Conservation (phyloP, 2,329 filamentous ascomycete species). For the Tetracladium maxilliforme region DNA sequence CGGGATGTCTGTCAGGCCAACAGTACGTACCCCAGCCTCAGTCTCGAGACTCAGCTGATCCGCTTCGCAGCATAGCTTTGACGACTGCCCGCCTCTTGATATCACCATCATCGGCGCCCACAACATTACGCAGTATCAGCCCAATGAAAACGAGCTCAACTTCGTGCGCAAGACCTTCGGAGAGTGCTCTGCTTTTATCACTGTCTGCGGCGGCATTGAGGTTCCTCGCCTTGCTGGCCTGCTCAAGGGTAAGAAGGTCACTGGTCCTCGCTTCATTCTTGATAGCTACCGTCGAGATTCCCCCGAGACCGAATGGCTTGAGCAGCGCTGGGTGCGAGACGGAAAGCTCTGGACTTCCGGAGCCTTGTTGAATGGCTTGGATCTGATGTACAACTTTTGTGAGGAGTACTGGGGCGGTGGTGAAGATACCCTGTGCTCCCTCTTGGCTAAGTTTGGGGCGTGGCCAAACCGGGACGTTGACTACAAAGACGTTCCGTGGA, state of each 20-base stretch:
- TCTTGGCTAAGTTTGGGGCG: too few species aligned
- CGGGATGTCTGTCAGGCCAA: too few species aligned
- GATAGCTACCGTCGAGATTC: slow-evolving; percentile 9
- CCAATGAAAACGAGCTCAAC: slow-evolving; percentile 16
- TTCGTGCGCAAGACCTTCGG: slow-evolving; percentile 20
- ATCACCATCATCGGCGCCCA: slow-evolving; percentile 24
- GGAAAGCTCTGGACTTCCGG: too few species aligned
- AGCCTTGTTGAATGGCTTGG: too few species aligned
- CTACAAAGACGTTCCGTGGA: too few species aligned
- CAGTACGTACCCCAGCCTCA: too few species aligned
- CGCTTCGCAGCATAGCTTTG: slow-evolving; percentile 22
- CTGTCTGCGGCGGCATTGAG: slow-evolving; percentile 21
- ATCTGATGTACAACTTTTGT: too few species aligned
- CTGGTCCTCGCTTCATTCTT: slow-evolving; percentile 17
- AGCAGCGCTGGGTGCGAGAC: too few species aligned
- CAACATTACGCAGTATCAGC: slow-evolving; percentile 10
- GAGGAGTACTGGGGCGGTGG: too few species aligned
- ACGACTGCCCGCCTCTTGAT: slow-evolving; percentile 22
- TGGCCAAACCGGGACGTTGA: too few species aligned
- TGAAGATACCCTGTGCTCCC: too few species aligned
- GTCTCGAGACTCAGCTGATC: too few species aligned
- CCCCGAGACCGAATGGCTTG: slow-evolving; percentile 19
- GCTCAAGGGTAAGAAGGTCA: slow-evolving; percentile 20
- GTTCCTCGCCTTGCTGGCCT: slow-evolving; percentile 18
- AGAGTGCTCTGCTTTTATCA: slow-evolving; percentile 20